phyloP scores from a whole-genome alignment of 192 early-diverging fungal genomes.

The Coemansia sp. region DNA sequence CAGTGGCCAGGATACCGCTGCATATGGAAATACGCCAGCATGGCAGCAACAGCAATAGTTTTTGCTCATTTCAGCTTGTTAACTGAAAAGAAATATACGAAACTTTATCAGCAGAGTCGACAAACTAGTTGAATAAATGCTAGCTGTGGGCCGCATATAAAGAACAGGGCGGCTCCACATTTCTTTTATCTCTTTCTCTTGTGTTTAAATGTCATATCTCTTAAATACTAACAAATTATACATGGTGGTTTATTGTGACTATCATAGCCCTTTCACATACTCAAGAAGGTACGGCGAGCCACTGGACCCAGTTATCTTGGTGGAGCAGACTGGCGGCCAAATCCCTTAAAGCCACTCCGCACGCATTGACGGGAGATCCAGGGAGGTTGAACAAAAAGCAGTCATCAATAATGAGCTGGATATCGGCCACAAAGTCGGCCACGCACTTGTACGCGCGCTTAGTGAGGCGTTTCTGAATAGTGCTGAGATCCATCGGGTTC shows the following conservation, averaged over 20 bases:
- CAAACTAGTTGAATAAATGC: no score
- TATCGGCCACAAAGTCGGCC: conserved; percentile 60
- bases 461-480: conserved; percentile 59
- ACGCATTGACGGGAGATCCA: conserved; percentile 55
- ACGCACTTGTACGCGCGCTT: conserved; percentile 56
- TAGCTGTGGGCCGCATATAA: no score
- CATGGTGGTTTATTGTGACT: no score
- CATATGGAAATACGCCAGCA: neutral
- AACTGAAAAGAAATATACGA: neutral
- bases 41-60: neutral
- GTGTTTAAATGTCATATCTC: no score
- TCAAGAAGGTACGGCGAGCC: conserved; percentile 16
- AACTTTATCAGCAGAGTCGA: no score
- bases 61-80: neutral
- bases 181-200: no score
- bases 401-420: conserved; percentile 66
- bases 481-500: conserved; percentile 73
- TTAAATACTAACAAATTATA: no score
- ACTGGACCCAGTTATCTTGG: conserved; percentile 31
- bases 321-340: conserved; percentile 22
- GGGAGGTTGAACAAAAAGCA: conserved; percentile 67
- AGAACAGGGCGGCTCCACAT: no score
- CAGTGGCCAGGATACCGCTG: neutral
- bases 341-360: conserved; percentile 55
- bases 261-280: neutral